Percentiles rank a stretch among this genome's conserved stretches.
These are phyloP conservation scores for Aspergillus spinulosporus DNA, from an alignment of 2,329 filamentous ascomycete genomes.

Conservation along the genomic window DNA sequence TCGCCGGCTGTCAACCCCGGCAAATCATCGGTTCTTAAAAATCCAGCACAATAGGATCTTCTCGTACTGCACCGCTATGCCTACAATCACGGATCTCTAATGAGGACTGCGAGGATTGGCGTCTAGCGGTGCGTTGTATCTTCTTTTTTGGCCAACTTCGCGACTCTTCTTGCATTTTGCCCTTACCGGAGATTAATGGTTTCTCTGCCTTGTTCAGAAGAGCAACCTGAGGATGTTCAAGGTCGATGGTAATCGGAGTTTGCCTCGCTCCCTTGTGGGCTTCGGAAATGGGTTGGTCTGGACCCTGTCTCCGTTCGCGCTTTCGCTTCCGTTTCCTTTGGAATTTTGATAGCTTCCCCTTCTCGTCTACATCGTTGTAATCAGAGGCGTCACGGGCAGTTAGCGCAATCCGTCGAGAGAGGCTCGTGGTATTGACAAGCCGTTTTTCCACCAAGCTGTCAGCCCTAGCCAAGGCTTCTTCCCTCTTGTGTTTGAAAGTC, in stretches of 20 bases:
- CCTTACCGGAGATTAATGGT: background rate
- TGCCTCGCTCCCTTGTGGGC: background rate
- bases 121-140: background rate
- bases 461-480: background rate
- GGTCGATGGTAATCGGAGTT: background rate
- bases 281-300: no score
- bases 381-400: background rate
- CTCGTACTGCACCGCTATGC: background rate
- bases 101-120: background rate
- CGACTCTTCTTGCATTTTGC: background rate
- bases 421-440: background rate
- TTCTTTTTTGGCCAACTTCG: background rate
- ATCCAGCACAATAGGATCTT: conserved; percentile 29
- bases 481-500: conserved; percentile 7
- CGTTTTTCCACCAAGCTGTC: background rate
- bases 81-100: background rate
- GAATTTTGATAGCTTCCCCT: background rate
- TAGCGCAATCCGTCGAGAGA: background rate
- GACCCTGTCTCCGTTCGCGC: background rate
- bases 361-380: background rate
- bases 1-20: conserved; percentile 37
- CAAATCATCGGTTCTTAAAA: conserved; percentile 44
- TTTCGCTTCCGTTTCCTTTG: conserved; percentile 3
- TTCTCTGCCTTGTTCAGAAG: conserved; percentile 1
- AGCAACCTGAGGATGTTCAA: background rate